Conservation (phyloP, 495 filamentous ascomycete species). For the Cercophora samala region DNA sequence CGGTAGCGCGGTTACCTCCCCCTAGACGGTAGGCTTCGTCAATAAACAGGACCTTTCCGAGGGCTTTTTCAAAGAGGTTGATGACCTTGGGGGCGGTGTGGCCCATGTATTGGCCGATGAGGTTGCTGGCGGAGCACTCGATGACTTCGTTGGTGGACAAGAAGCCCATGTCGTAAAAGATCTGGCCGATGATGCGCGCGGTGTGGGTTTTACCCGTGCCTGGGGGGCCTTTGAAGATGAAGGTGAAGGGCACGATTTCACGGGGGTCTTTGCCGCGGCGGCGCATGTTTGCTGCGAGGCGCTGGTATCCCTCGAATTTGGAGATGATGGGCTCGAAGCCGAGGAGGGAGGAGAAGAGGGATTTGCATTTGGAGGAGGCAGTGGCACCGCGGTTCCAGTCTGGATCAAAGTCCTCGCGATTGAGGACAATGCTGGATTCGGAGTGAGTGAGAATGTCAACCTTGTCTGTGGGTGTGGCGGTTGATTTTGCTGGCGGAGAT, state of each 20-base stretch:
- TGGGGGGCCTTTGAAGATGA: slow-evolving; percentile 37
- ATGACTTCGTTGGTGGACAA: slow-evolving; percentile 51
- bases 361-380: slow-evolving; percentile 42
- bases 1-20: neutral
- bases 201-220: slow-evolving; percentile 70
- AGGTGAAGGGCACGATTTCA: slow-evolving; percentile 30
- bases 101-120: slow-evolving; percentile 57
- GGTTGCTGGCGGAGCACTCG: slow-evolving; percentile 55
- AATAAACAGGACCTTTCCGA: slow-evolving; percentile 59
- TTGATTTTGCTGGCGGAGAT: neutral
- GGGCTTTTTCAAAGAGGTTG: slow-evolving; percentile 50
- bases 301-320: slow-evolving; percentile 56
- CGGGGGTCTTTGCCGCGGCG: slow-evolving; percentile 55
- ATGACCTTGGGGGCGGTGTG: slow-evolving; percentile 57
- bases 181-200: slow-evolving; percentile 62
- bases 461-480: neutral
- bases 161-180: slow-evolving; percentile 66
- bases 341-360: slow-evolving; percentile 57
- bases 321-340: slow-evolving; percentile 61
- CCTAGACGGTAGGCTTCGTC: slow-evolving; percentile 61
- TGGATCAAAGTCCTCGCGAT: slow-evolving; percentile 62
- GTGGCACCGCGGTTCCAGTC: slow-evolving; percentile 54
- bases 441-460: neutral
- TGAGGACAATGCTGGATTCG: slow-evolving; percentile 34
- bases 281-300: slow-evolving; percentile 48